Evolutionary conservation across 1,139 yeast species (phyloP).

Genomic region (Ashbya aceris): DNA sequence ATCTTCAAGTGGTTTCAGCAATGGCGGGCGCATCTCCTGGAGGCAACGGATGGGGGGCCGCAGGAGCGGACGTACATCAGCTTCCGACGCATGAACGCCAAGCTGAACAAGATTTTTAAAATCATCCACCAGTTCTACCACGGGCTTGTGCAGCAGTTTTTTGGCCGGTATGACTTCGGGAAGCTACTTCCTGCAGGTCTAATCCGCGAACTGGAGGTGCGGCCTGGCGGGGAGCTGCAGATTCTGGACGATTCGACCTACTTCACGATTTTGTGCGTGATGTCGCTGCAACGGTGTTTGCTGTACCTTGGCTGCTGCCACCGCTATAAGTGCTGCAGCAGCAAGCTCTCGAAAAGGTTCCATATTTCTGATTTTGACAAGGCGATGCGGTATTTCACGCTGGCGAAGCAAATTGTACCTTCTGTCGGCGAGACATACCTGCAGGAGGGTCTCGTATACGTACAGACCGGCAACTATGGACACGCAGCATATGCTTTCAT

Average conservation of each 20-base stretch:
- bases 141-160: constrained; percentile 29
- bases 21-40: constrained; percentile 20
- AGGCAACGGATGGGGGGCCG: constrained; percentile 18
- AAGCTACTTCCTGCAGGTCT: constrained; percentile 15
- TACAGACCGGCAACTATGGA: constrained; percentile 34
- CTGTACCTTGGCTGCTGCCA: constrained; percentile 52
- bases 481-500: constrained; percentile 43
- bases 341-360: constrained; percentile 37
- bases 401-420: constrained; percentile 49
- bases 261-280: constrained; percentile 35
- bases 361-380: constrained; percentile 34
- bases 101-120: constrained; percentile 41
- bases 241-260: constrained; percentile 2
- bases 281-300: constrained; percentile 45
- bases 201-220: constrained; percentile 12
- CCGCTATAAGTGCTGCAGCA: constrained; percentile 43
- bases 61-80: constrained; percentile 38
- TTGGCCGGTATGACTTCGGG: constrained; percentile 11
- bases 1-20: constrained; percentile 42
- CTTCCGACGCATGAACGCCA: constrained; percentile 46
- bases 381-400: constrained; percentile 42
- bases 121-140: constrained; percentile 41
- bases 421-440: constrained; percentile 55
- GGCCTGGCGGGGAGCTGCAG: constrained; percentile 13
- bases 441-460: constrained; percentile 52